These are phyloP conservation scores for Trametopsis cervina DNA, from an alignment of 768 basidiomycete genomes.

Conservation along the genomic window DNA sequence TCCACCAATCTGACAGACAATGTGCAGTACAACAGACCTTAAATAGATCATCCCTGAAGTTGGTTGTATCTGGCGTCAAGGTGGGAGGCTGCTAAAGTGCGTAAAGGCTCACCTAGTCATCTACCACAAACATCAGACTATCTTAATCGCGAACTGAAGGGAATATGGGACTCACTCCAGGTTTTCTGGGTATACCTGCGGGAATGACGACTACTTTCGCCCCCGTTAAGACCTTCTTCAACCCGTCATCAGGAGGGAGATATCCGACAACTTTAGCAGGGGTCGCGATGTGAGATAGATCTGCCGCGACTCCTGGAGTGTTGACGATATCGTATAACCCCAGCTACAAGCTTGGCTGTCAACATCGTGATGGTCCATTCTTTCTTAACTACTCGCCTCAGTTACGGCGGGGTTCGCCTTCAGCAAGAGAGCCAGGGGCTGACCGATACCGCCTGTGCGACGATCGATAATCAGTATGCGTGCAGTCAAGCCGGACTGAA, in stretches of 20 bases:
- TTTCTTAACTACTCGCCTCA: slow-evolving; percentile 40
- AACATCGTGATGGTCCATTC: background rate
- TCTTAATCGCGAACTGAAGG: background rate
- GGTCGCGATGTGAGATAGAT: slow-evolving; percentile 91
- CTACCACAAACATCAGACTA: slow-evolving; percentile 22
- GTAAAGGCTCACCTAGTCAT: slow-evolving; percentile 45
- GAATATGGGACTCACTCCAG: slow-evolving; percentile 56
- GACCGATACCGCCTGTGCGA: slow-evolving; percentile 86
- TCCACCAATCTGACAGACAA: background rate
- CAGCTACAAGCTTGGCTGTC: slow-evolving; percentile 42
- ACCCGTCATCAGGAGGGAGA: slow-evolving; percentile 71
- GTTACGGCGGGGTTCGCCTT: slow-evolving; percentile 81
- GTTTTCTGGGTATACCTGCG: slow-evolving; percentile 94
- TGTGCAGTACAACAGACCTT: slow-evolving; percentile 47
- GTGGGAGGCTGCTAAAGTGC: no score
- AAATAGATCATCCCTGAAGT: slow-evolving; percentile 84
- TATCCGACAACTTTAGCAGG: slow-evolving; percentile 80
- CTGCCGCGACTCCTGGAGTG: slow-evolving; percentile 94
- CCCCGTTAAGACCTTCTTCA: slow-evolving; percentile 76
- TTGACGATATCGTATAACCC: slow-evolving; percentile 94
- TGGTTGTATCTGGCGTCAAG: background rate
- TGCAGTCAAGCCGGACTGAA: background rate
- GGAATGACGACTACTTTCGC: slow-evolving; percentile 93
- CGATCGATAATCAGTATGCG: slow-evolving; percentile 4
- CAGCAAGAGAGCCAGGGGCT: slow-evolving; percentile 88